Conservation (phyloP, 2,329 filamentous ascomycete species). For the Lachnellula suecica region DNA sequence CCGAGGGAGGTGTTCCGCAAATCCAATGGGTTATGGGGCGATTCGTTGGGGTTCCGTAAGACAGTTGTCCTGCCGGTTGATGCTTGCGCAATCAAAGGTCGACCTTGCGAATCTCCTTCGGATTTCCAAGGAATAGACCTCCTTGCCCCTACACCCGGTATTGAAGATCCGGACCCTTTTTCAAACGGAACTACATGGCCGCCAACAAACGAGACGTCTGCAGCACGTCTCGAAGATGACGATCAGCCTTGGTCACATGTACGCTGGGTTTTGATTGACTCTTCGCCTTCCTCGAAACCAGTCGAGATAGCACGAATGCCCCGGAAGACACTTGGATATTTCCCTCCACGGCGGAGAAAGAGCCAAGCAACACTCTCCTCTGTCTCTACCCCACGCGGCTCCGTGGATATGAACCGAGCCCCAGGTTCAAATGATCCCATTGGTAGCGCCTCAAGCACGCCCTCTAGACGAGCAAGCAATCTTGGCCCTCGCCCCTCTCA, state of each 20-base stretch:
- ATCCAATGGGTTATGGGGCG: slow-evolving; percentile 92
- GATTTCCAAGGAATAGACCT: slow-evolving; percentile 44
- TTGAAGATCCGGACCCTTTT: slow-evolving; percentile 29
- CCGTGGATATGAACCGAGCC: slow-evolving; percentile 25
- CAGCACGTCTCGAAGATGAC: slow-evolving; percentile 41
- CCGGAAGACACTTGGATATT: slow-evolving; percentile 80
- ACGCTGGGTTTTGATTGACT: slow-evolving; percentile 82
- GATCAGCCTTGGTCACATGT: slow-evolving; percentile 81
- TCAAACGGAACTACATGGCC: slow-evolving; percentile 25
- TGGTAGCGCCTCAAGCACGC: slow-evolving; percentile 22
- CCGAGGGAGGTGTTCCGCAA: slow-evolving; percentile 79
- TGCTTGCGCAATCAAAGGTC: slow-evolving; percentile 80
- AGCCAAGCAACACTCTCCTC: slow-evolving; percentile 60
- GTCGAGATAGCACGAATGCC: slow-evolving; percentile 86
- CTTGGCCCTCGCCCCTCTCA: slow-evolving; percentile 22
- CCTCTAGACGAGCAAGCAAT: slow-evolving; percentile 25
- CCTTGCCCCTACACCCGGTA: slow-evolving; percentile 49
- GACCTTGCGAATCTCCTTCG: slow-evolving; percentile 57
- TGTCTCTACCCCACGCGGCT: slow-evolving; percentile 57
- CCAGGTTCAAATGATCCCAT: slow-evolving; percentile 20
- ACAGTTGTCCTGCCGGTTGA: slow-evolving; percentile 84
- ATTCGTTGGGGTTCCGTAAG: slow-evolving; percentile 82
- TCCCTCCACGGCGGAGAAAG: slow-evolving; percentile 84
- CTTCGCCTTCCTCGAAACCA: slow-evolving; percentile 57
- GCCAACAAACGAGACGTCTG: slow-evolving; percentile 22